Evolutionary conservation across 2,329 filamentous ascomycete species (phyloP).

Genomic region (Ophiocordyceps camponoti-saundersi): DNA sequence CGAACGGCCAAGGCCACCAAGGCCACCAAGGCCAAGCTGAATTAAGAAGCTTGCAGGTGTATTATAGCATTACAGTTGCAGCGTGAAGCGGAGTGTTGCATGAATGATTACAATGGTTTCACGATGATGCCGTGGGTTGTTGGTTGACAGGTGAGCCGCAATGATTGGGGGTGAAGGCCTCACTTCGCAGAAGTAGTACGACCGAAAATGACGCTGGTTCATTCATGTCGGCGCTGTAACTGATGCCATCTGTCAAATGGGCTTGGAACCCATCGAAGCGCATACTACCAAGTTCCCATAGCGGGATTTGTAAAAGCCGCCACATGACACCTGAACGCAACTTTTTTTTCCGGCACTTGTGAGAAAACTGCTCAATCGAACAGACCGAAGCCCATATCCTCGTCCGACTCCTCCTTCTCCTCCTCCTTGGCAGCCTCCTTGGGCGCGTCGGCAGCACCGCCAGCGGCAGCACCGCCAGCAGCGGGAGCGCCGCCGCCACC

Average conservation of each 20-base stretch:
- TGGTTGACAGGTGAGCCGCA: background rate
- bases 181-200: background rate
- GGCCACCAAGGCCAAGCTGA: slow-evolving; percentile 18
- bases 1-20: slow-evolving; percentile 5
- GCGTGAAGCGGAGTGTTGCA: background rate
- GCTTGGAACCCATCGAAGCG: slow-evolving; percentile 5
- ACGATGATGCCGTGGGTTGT: background rate
- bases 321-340: slow-evolving; percentile 14
- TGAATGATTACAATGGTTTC: background rate
- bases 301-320: slow-evolving; percentile 12
- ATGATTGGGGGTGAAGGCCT: background rate
- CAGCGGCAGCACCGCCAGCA: slow-evolving; percentile 50
- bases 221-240: slow-evolving; percentile 14
- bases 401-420: slow-evolving; percentile 67
- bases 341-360: slow-evolving; percentile 6
- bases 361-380: slow-evolving; percentile 43
- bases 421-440: slow-evolving; percentile 47
- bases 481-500: slow-evolving; percentile 54
- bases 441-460: slow-evolving; percentile 44
- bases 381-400: slow-evolving; percentile 63
- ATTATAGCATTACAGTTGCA: background rate
- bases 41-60: slow-evolving; percentile 2
- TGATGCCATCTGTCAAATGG: slow-evolving; percentile 9
- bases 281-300: too few relatives aligned
- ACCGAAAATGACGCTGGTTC: slow-evolving; percentile 11